Evolutionary conservation across 345 rosid genomes (phyloP).

Genomic region (Firmiana major): DNA sequence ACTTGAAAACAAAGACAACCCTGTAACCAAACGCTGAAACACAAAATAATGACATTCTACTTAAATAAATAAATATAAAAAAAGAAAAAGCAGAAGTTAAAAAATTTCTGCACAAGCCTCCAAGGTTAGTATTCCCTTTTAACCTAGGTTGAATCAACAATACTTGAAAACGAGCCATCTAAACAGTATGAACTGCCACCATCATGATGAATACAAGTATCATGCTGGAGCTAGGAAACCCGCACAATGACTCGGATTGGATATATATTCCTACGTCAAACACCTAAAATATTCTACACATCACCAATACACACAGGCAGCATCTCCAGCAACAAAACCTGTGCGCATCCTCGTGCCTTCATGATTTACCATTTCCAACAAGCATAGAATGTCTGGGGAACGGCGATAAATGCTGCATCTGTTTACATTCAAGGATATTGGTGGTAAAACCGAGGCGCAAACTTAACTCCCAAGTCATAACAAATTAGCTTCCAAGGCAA

Average conservation of each 20-base stretch:
- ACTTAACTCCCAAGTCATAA: constrained; percentile 23
- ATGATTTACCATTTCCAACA: constrained; percentile 20
- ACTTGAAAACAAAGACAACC: neutral
- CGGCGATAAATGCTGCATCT: constrained; percentile 22
- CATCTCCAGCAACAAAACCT: constrained; percentile 22
- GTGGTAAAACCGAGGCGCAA: constrained; percentile 14
- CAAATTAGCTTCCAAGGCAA: constrained; percentile 25
- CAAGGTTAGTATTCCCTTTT: constrained; percentile 15
- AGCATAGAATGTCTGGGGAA: constrained; percentile 9
- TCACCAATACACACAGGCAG: constrained; percentile 18
- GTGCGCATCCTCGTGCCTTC: constrained; percentile 12
- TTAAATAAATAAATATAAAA: neutral
- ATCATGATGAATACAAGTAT: constrained; percentile 23
- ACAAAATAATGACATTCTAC: constrained; percentile 5
- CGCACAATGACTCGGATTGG: constrained; percentile 26
- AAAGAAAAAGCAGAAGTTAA: neutral
- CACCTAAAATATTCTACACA: constrained; percentile 50
- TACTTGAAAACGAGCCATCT: constrained; percentile 33
- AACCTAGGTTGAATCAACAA: constrained; percentile 26
- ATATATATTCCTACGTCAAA: constrained; percentile 36
- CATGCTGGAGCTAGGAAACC: constrained; percentile 27
- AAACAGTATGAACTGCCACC: constrained; percentile 24
- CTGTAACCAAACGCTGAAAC: neutral
- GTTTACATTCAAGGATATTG: constrained; percentile 22
- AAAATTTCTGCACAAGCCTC: constrained; percentile 29